Percentiles rank a stretch among this genome's conserved stretches.
These are phyloP conservation scores for Darksidea phi DNA, from an alignment of 495 filamentous ascomycete genomes.

Conservation along the genomic window DNA sequence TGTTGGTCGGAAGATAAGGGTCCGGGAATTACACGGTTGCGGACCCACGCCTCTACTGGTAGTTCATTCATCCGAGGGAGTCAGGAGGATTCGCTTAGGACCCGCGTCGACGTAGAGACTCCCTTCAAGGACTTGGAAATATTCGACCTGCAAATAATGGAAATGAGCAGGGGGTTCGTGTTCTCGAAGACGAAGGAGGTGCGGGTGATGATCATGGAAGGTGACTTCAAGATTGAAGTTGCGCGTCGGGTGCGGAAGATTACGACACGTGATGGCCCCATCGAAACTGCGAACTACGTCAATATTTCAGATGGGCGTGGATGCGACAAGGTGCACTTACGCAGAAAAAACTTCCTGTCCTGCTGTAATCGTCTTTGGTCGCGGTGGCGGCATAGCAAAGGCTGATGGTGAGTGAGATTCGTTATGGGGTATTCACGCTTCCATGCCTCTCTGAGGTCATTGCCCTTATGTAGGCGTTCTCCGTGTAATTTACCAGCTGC, in stretches of 20 bases:
- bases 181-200: background rate
- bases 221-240: slow-evolving; percentile 10
- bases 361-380: too few relatives aligned
- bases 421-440: too few relatives aligned
- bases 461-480: too few relatives aligned
- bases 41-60: slow-evolving; percentile 45
- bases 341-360: too few relatives aligned
- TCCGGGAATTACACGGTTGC: slow-evolving; percentile 13
- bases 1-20: background rate
- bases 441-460: too few relatives aligned
- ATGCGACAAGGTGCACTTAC: too few relatives aligned
- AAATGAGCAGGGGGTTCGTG: slow-evolving; percentile 46
- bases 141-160: slow-evolving; percentile 49
- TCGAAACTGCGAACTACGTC: slow-evolving; percentile 9
- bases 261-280: background rate
- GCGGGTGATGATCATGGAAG: slow-evolving; percentile 11
- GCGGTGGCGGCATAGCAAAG: too few relatives aligned
- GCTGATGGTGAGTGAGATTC: too few relatives aligned
- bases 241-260: background rate
- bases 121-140: slow-evolving; percentile 46
- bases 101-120: slow-evolving; percentile 42
- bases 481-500: too few relatives aligned
- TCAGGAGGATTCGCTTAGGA: slow-evolving; percentile 40
- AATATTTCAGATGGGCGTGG: too few relatives aligned
- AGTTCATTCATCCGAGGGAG: slow-evolving; percentile 43